These are phyloP conservation scores for Vitis hybrid DNA, from an alignment of 177 flowering plant genomes.

Conservation along the genomic window DNA sequence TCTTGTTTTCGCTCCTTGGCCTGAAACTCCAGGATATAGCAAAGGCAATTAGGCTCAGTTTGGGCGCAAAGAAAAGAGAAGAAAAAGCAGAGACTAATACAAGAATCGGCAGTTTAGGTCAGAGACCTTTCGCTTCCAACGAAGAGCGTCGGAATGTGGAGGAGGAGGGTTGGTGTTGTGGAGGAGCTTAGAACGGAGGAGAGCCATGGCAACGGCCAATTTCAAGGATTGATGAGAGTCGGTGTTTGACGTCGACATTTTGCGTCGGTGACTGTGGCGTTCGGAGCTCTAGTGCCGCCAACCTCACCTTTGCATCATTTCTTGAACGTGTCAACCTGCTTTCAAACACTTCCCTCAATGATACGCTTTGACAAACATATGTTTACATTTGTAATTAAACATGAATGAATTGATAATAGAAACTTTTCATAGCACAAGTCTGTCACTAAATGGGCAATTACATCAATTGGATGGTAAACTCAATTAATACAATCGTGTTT, in stretches of 20 bases:
- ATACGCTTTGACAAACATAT: not conserved
- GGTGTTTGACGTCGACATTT: too few species aligned
- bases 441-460: too few species aligned
- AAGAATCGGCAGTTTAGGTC: not conserved
- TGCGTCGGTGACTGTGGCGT: too few species aligned
- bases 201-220: constrained; percentile 67
- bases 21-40: constrained; percentile 28
- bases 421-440: too few species aligned
- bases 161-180: constrained; percentile 20
- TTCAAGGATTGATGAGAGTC: constrained; percentile 39
- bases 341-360: not conserved
- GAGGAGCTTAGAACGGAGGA: constrained; percentile 55
- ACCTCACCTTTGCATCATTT: too few species aligned
- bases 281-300: too few species aligned
- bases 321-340: too few species aligned
- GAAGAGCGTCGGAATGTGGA: constrained; percentile 47
- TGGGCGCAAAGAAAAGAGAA: not conserved
- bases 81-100: not conserved
- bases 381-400: too few species aligned
- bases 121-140: constrained; percentile 85
- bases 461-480: too few species aligned
- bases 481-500: too few species aligned
- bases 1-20: constrained; percentile 83
- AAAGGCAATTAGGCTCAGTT: not conserved
- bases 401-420: too few species aligned